Base-by-base conservation (phyloP, 768 basidiomycete species). In the Neoboletus magnificus region DNA sequence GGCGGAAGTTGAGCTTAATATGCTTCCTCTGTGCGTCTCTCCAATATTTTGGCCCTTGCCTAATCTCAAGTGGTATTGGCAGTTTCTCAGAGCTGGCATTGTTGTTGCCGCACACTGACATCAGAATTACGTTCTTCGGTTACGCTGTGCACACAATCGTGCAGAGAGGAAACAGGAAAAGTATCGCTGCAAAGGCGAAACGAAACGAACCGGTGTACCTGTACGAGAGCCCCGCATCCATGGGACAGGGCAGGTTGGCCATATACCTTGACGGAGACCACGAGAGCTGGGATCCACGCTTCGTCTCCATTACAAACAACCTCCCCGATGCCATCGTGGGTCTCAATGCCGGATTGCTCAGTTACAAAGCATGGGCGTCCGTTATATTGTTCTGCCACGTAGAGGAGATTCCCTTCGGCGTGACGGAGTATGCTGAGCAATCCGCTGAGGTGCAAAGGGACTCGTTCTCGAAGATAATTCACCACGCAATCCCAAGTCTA, bases 31-130 rank as follows among this genome's bases (percentile, higher is more conserved):
- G 78, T 79, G 43, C 29, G 76, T 72, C 18, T 11, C 33, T 52
- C 20, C 20, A 25, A 16, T 42, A 27, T 27, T 9, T 33, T 10
- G 2, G 3, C 35, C 15, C 11, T 23, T 30, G 35, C 50, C 40
- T 16, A 20, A 18, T 25, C 48, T 50, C 48, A 54, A 22, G 55
- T 12, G n/a, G 23, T 23, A 16, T 46, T 37, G 29, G 30, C 50
- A 77, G 79, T 33, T 79, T 78, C 59, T 73, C 75, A 15, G 79
- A 81, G 58, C 62, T 80, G 36, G 79, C 77, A 5, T 62, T 80
- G 23, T 63, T 79, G 36, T 61, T 78, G 18, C 77, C 77, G 18
- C 62, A 79, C 58, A 77, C 76, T 20, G 77, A 80, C 56, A 67
- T 79, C 55, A 73, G 73, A 53, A 65, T 80, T 18, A 69, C 72